phyloP scores from a whole-genome alignment of 192 early-diverging fungal species.

The Chytriomyces confervae region DNA sequence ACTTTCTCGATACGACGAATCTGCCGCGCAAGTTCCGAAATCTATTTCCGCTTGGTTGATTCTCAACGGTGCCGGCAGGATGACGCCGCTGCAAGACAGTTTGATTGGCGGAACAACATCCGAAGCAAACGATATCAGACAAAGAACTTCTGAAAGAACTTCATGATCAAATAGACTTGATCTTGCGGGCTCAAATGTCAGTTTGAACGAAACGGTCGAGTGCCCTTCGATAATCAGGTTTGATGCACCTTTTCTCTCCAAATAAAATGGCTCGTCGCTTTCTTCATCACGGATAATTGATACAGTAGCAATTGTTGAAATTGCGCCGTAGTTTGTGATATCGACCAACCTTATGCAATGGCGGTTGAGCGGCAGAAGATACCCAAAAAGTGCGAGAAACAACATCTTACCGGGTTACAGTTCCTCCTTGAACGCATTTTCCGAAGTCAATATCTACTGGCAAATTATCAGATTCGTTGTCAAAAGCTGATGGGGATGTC shows the following conservation, averaged over 20 bases:
- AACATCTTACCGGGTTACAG: background rate
- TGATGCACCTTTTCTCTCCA: background rate
- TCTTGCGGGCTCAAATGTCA: conserved; percentile 13
- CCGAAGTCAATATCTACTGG: conserved; percentile 30
- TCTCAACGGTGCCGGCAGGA: conserved; percentile 21
- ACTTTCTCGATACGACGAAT: conserved; percentile 8
- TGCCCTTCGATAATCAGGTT: conserved; percentile 14
- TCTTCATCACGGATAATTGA: background rate
- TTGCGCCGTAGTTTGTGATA: conserved; percentile 39
- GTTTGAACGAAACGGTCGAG: background rate
- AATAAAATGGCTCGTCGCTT: background rate
- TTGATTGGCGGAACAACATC: conserved; percentile 23
- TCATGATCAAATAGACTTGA: background rate
- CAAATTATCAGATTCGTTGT: too few relatives aligned
- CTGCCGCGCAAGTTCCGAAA: conserved; percentile 33
- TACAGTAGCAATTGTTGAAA: conserved; percentile 25
- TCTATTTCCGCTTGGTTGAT: conserved; percentile 18
- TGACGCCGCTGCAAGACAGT: conserved; percentile 13
- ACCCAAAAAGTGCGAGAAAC: too few relatives aligned
- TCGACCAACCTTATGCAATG: background rate
- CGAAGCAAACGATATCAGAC: conserved; percentile 21
- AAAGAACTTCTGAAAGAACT: background rate
- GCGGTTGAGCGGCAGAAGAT: too few relatives aligned
- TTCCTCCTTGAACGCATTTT: conserved; percentile 36
- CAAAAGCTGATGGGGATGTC: too few relatives aligned